Percentiles rank a stretch among this genome's conserved stretches.
phyloP scores from a whole-genome alignment of 352 stramenopile species.

The Plasmopara muralis region DNA sequence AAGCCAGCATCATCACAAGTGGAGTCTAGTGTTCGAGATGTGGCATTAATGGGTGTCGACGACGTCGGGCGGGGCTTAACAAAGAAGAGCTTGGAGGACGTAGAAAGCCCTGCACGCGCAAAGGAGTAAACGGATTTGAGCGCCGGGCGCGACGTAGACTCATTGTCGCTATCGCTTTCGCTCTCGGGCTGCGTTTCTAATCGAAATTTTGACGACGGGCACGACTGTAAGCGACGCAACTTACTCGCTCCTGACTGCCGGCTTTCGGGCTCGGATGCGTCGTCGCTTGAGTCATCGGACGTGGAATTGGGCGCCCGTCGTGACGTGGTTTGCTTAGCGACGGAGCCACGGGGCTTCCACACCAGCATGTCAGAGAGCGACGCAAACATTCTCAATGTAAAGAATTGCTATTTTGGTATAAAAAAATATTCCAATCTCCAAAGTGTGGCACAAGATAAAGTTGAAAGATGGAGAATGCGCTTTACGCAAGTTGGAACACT shows the following conservation, averaged over 20 bases:
- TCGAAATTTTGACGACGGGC: slow-evolving; percentile 14
- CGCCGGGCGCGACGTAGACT: background rate
- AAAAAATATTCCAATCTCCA: too few species aligned
- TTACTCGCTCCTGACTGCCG: slow-evolving; percentile 15
- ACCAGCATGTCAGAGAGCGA: slow-evolving; percentile 30
- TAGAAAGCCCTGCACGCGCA: slow-evolving; percentile 36
- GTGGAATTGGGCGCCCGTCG: slow-evolving; percentile 27
- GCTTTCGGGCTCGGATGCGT: slow-evolving; percentile 57
- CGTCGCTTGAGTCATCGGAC: slow-evolving; percentile 21
- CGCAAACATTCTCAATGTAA: slow-evolving; percentile 16
- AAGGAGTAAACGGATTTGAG: slow-evolving; percentile 48
- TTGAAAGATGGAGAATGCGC: too few species aligned
- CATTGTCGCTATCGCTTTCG: slow-evolving; percentile 11
- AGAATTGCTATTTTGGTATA: too few species aligned
- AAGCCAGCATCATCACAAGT: slow-evolving; percentile 39
- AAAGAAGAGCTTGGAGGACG: slow-evolving; percentile 46
- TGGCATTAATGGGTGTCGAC: slow-evolving; percentile 2
- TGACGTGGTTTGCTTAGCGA: slow-evolving; percentile 12
- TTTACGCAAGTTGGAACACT: too few species aligned
- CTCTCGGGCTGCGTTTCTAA: slow-evolving; percentile 23
- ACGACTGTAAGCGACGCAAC: slow-evolving; percentile 24
- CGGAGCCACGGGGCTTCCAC: slow-evolving; percentile 24
- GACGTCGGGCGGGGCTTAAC: slow-evolving; percentile 19
- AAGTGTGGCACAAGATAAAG: too few species aligned
- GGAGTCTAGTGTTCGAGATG: slow-evolving; percentile 22